These are phyloP conservation scores for Thalia dealbata DNA, from an alignment of 176 grass and related monocot genomes.

Conservation along the genomic window DNA sequence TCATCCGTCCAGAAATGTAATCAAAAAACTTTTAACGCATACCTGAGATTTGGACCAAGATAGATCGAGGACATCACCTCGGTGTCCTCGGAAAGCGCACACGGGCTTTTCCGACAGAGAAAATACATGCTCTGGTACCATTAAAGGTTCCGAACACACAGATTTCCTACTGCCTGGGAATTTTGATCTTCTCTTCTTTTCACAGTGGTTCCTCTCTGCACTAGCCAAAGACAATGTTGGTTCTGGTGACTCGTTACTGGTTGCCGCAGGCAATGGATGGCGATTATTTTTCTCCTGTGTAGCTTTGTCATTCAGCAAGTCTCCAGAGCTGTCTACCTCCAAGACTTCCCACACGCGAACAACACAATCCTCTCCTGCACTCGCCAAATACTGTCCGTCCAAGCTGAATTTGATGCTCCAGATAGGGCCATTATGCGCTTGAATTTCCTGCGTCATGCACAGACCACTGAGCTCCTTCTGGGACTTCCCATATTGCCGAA, in stretches of 20 bases:
- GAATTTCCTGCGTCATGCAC: conserved; percentile 77
- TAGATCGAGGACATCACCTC: conserved; percentile 75
- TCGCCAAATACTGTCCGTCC: conserved; percentile 81
- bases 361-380: conserved; percentile 68
- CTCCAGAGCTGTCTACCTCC: conserved; percentile 36
- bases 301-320: conserved; percentile 27
- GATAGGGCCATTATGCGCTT: conserved; percentile 57
- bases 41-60: conserved; percentile 98
- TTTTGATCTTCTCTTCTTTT: conserved; percentile 67
- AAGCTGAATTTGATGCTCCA: conserved; percentile 92
- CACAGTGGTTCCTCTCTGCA: conserved; percentile 33
- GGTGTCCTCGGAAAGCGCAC: conserved; percentile 61
- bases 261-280: conserved; percentile 34
- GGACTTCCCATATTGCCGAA: conserved; percentile 78
- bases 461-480: conserved; percentile 83
- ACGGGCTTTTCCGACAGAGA: conserved; percentile 66
- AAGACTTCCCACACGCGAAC: conserved; percentile 85
- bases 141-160: conserved; percentile 55
- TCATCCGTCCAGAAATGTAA: neutral
- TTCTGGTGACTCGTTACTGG: conserved; percentile 46
- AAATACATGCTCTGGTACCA: conserved; percentile 67
- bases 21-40: conserved; percentile 8
- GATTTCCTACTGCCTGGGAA: conserved; percentile 60
- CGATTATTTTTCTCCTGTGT: conserved; percentile 36
- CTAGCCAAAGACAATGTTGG: conserved; percentile 30